Evolutionary conservation across 345 rosid genomes (phyloP).

Genomic region (Moricandia moricandioides): DNA sequence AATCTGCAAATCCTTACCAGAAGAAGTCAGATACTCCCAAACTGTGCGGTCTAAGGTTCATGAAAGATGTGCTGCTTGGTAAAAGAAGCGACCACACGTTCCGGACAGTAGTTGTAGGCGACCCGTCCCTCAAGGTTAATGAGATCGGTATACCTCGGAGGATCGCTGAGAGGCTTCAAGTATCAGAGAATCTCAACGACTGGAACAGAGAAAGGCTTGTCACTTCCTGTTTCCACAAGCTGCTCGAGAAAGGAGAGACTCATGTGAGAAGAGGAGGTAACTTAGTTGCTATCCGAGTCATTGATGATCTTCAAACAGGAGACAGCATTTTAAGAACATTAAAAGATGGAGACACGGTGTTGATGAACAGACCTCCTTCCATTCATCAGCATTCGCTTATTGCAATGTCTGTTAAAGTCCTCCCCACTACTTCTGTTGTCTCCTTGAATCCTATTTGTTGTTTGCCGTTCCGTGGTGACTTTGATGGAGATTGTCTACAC

Average conservation of each 20-base stretch:
- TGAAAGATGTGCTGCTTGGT: slow-evolving; percentile 88
- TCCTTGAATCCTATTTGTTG: slow-evolving; percentile 88
- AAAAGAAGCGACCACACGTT: slow-evolving; percentile 81
- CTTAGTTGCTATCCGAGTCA: slow-evolving; percentile 45
- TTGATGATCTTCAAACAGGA: slow-evolving; percentile 54
- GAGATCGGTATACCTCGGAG: slow-evolving; percentile 87
- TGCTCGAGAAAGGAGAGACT: slow-evolving; percentile 60
- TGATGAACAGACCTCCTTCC: slow-evolving; percentile 93
- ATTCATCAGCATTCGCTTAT: slow-evolving; percentile 89
- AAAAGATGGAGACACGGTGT: slow-evolving; percentile 66
- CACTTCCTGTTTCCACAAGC: slow-evolving; percentile 43
- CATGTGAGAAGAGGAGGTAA: slow-evolving; percentile 61
- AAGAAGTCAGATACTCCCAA: slow-evolving; percentile 47
- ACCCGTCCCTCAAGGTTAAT: slow-evolving; percentile 60
- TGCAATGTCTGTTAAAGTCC: slow-evolving; percentile 66
- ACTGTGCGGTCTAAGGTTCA: slow-evolving; percentile 76
- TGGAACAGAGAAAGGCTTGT: slow-evolving; percentile 67
- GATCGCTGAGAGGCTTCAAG: slow-evolving; percentile 70
- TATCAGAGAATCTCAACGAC: slow-evolving; percentile 64
- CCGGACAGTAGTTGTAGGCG: slow-evolving; percentile 87
- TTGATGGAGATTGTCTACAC: slow-evolving; percentile 95
- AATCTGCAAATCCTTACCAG: slow-evolving; percentile 41
- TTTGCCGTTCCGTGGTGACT: slow-evolving; percentile 87
- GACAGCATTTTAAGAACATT: slow-evolving; percentile 67
- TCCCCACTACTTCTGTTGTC: slow-evolving; percentile 67